These are phyloP conservation scores for Fusarium zealandicum DNA, from an alignment of 2,329 filamentous ascomycete genomes.

Conservation along the genomic window DNA sequence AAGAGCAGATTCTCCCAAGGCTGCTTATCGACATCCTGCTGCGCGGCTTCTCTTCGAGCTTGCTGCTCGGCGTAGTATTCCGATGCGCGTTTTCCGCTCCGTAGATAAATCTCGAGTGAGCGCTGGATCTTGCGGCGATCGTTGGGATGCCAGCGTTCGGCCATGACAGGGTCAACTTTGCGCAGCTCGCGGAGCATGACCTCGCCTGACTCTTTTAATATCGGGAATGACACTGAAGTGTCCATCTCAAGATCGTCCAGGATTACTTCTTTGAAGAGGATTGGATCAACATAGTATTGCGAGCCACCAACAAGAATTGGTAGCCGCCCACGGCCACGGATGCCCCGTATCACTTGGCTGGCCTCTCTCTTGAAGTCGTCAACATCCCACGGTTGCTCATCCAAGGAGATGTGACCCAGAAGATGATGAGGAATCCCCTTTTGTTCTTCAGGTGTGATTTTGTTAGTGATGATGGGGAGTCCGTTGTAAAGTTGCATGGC, in stretches of 20 bases:
- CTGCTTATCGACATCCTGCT: constrained; percentile 32
- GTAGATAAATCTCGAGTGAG: constrained; percentile 88
- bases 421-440: constrained; percentile 87
- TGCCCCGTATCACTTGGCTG: constrained; percentile 74
- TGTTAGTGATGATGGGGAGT: constrained; percentile 94
- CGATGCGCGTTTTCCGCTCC: constrained; percentile 81
- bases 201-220: constrained; percentile 75
- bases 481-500: constrained; percentile 97
- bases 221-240: constrained; percentile 62
- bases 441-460: constrained; percentile 78
- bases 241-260: constrained; percentile 50
- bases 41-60: constrained; percentile 46
- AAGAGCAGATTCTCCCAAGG: constrained; percentile 73
- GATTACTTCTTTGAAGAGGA: constrained; percentile 77
- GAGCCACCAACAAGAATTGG: constrained; percentile 94
- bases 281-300: constrained; percentile 90
- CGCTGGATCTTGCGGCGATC: constrained; percentile 88
- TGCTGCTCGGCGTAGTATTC: constrained; percentile 85
- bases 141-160: constrained; percentile 90
- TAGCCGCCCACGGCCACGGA: constrained; percentile 77
- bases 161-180: constrained; percentile 89
- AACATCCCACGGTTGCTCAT: constrained; percentile 84
- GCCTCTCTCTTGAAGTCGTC: constrained; percentile 78
- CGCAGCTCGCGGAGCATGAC: constrained; percentile 75
- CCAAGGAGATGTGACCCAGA: constrained; percentile 77